These are phyloP conservation scores for Exophiala lecanii-corni DNA, from an alignment of 2,329 filamentous ascomycete species.

Conservation along the genomic window DNA sequence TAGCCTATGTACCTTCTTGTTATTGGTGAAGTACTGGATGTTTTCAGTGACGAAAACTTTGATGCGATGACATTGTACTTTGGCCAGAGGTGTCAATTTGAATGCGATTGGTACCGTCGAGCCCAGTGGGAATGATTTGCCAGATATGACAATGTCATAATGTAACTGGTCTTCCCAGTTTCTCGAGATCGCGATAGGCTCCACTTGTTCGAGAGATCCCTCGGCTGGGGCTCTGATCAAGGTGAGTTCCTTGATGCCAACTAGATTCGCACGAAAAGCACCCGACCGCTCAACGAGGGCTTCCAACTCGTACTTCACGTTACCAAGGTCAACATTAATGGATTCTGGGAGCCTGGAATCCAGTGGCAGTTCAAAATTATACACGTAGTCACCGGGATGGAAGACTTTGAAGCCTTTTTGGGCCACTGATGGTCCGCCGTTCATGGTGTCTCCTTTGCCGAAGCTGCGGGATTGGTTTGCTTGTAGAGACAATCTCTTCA, in stretches of 20 bases:
- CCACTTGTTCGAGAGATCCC: constrained; percentile 81
- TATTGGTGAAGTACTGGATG: constrained; percentile 83
- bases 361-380: constrained; percentile 76
- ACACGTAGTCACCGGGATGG: constrained; percentile 66
- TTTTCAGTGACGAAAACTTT: constrained; percentile 90
- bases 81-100: constrained; percentile 85
- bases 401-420: constrained; percentile 85
- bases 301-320: constrained; percentile 82
- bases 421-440: constrained; percentile 52
- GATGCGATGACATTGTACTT: constrained; percentile 88
- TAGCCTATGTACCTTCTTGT: constrained; percentile 77
- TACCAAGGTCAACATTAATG: constrained; percentile 79
- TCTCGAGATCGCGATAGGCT: constrained; percentile 87
- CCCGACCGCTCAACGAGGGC: constrained; percentile 80
- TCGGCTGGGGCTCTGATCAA: constrained; percentile 83
- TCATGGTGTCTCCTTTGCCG: constrained; percentile 67
- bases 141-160: constrained; percentile 93
- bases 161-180: constrained; percentile 94
- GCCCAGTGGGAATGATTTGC: constrained; percentile 88
- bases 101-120: constrained; percentile 87
- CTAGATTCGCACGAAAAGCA: constrained; percentile 82
- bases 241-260: constrained; percentile 74
- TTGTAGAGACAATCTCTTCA: constrained; percentile 70
- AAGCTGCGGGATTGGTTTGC: constrained; percentile 81
- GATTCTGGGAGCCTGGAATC: constrained; percentile 78